Evolutionary conservation across 148 eudicot genomes (phyloP), one percentile per base, ranked within the genome.

Genomic region (Silene conica): DNA sequence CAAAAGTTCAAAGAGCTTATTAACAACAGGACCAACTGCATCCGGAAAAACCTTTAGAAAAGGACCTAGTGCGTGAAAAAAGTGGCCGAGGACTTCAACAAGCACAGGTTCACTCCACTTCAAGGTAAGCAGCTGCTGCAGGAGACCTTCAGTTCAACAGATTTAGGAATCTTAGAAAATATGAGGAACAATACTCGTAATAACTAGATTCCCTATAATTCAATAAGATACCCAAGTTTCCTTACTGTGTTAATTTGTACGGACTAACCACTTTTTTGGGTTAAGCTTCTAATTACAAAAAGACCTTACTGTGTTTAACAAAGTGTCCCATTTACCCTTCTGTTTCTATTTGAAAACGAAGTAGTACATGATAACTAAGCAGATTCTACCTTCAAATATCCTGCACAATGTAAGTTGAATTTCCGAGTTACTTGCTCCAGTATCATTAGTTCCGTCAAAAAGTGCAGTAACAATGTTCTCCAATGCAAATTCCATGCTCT

Each of bases 1-100:
- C 25, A 96, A 82, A 63, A 96, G 97, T 88, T 92, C 99, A 76
- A 96, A 96, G 46, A 96, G 86, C 80, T 96, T 96, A 82, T 87
- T 89, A 57, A 96, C 76, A 46, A 96, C 97, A 74, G 83, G 81
- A 70, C 97, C 96, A 78, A 80, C 92, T 66, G 90, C 97, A 82
- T 89, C 92, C 0, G 94, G 94, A 77, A 69, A 84, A 70, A 87
- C 80, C 87, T 93, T 92, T 69, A 96, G 74, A 76, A 90, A 89
- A 52, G 92, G 96, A 69, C 99, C 99, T 81, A 92, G 72, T 52
- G 99, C 96, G 52, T 90, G 94, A 57, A 96, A 77, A 77, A 86
- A 90, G 84, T 90, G 99, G 79, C 89, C 97, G 64, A 96, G 96
- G 70, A 87, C 89, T 85, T 86, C 94, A 69, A 96, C 94, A 76